phyloP scores from a whole-genome alignment of 2,329 filamentous ascomycete genomes.

The Fusarium albidum region DNA sequence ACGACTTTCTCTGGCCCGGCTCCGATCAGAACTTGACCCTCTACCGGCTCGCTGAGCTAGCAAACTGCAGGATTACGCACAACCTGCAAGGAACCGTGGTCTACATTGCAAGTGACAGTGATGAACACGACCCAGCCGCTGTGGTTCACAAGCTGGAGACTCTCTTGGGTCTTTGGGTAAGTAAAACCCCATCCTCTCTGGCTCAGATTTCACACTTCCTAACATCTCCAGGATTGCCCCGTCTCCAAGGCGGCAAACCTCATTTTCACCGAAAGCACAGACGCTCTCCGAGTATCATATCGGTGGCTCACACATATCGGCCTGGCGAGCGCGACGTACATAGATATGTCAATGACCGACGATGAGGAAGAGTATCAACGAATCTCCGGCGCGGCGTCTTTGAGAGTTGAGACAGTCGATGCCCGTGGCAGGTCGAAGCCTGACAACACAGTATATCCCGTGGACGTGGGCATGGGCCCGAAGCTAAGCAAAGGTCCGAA shows the following conservation, averaged over 20 bases:
- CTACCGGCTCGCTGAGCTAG: constrained; percentile 10
- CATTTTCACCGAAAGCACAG: constrained; percentile 28
- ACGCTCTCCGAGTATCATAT: constrained; percentile 27
- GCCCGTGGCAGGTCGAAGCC: constrained; percentile 1
- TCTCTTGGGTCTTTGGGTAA: constrained; percentile 28
- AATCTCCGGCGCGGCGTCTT: constrained; percentile 27
- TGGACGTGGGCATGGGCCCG: no score
- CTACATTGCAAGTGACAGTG: constrained; percentile 39
- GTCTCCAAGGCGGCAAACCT: constrained; percentile 30
- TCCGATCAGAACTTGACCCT: constrained; percentile 13
- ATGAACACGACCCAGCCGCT: constrained; percentile 13
- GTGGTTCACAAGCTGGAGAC: constrained; percentile 33
- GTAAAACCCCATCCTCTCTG: not conserved
- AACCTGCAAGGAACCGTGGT: constrained; percentile 40
- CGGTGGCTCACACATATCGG: constrained; percentile 41
- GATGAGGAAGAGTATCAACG: constrained; percentile 21
- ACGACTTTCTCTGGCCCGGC: constrained; percentile 21
- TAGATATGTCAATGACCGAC: constrained; percentile 5
- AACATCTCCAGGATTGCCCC: constrained; percentile 24
- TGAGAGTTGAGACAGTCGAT: constrained; percentile 30
- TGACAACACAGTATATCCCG: constrained; percentile 21
- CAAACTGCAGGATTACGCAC: constrained; percentile 37
- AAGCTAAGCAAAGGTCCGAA: not conserved
- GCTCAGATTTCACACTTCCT: constrained; percentile 2
- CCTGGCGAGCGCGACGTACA: constrained; percentile 39